Base-by-base conservation (phyloP, 768 basidiomycete species). In the Flagelloscypha sp. region DNA sequence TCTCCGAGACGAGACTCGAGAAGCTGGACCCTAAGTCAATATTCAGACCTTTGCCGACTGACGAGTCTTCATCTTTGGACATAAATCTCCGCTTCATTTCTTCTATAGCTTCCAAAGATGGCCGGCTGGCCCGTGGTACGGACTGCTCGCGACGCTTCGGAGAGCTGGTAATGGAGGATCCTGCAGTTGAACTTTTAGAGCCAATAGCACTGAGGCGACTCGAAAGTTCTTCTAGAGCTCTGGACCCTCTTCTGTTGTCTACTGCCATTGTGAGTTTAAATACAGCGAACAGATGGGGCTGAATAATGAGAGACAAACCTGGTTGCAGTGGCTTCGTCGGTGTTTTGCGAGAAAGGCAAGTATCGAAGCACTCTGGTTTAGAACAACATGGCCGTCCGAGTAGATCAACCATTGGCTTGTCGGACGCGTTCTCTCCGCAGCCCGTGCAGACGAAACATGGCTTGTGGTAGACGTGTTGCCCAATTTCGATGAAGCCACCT, bases 351-450 rank as follows among this genome's bases (percentile, higher is more conserved):
- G 69, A 74, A 30, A 87, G 63, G 49, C 83, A 86, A 24, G 52
- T 76, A 41, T 86, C 87, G 46, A 90, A 89, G 48, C 87, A 90
- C 27, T 80, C 80, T n/a, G n/a, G n/a, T n/a, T n/a, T n/a, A 6
- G 68, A 62, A 46, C 87, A 90, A 27, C 78, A 83, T 7, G 87
- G 87, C 21, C 72, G 69, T 4, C 87, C 87, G 9, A 85, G 59
- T n/a, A 90, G 59, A 54, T 89, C 87, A 21, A 89, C 80, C 74
- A 86, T 77, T 0, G 87, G 87, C 2, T 60, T 59, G 44, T 80
- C 70, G 6, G 84, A 79, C 21, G 89, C 78, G 42, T 78, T 71
- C 58, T 74, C 82, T 53, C 61, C 67, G 50, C 87, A 90, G 5
- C 74, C 76, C 11, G 70, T 64, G 49, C 87, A 90, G 43, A 65